phyloP scores from a whole-genome alignment of 805 yeast species.

The Kregervanrija pseudodelftensis region DNA sequence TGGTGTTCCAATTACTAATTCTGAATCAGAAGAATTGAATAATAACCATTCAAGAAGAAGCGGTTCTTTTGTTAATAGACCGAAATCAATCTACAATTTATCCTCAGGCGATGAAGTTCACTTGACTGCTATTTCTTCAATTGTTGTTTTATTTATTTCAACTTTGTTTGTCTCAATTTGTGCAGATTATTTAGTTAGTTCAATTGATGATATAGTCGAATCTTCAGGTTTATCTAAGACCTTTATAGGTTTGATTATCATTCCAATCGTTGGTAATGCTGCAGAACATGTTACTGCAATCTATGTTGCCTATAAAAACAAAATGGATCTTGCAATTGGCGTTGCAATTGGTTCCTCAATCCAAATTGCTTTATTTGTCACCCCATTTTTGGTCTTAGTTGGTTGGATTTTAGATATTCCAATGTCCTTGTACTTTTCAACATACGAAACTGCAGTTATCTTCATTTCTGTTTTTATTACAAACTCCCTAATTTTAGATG shows the following conservation, averaged over 20 bases:
- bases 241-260: constrained; percentile 85
- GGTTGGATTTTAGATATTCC: constrained; percentile 94
- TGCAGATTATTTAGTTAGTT: constrained; percentile 90
- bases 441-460: constrained; percentile 88
- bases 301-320: constrained; percentile 88
- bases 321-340: constrained; percentile 95
- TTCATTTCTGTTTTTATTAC: constrained; percentile 86
- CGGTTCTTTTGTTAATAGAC: constrained; percentile 22
- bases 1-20: constrained; percentile 7
- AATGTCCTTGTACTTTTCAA: constrained; percentile 86
- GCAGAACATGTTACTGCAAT: constrained; percentile 98
- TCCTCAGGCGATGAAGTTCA: constrained; percentile 26
- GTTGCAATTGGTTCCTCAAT: constrained; percentile 95
- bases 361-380: constrained; percentile 91
- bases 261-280: constrained; percentile 97
- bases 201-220: constrained; percentile 84
- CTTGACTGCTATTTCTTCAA: constrained; percentile 47
- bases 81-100: constrained; percentile 24
- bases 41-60: constrained; percentile 8
- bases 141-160: constrained; percentile 49
- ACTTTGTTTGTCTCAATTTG: constrained; percentile 80
- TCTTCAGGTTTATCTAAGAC: constrained; percentile 86
- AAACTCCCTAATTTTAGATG: constrained; percentile 83
- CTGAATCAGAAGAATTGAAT: constrained; percentile 21
- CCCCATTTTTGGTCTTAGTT: constrained; percentile 87